These are phyloP conservation scores for Seiridium unicorne DNA, from an alignment of 2,329 filamentous ascomycete genomes.

Conservation along the genomic window DNA sequence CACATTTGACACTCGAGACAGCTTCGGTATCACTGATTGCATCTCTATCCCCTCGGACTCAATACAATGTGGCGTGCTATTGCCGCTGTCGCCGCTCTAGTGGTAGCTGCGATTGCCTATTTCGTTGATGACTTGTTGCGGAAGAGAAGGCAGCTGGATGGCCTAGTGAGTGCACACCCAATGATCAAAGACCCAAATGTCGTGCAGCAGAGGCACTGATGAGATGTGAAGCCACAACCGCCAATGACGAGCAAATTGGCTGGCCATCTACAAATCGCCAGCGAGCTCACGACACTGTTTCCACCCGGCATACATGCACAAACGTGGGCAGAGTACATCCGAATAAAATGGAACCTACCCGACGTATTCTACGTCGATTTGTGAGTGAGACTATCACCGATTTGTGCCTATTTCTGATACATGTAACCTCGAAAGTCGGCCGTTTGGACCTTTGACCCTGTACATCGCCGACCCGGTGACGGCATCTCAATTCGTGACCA, in stretches of 20 bases:
- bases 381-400: neutral
- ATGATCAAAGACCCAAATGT: neutral
- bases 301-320: neutral
- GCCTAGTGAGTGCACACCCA: neutral
- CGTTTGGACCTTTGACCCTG: neutral
- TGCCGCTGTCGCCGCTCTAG: conserved; percentile 39
- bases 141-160: conserved; percentile 1
- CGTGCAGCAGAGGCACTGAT: neutral
- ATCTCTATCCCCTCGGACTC: too few relatives aligned
- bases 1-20: too few relatives aligned
- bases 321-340: neutral
- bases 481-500: neutral
- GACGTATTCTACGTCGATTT: conserved; percentile 2
- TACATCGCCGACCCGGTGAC: neutral
- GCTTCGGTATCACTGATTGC: too few relatives aligned
- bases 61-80: conserved; percentile 27
- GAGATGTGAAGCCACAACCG: neutral
- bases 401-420: neutral
- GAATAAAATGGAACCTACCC: neutral
- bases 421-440: neutral
- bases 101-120: conserved; percentile 25
- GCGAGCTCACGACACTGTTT: neutral
- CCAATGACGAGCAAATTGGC: conserved; percentile 1
- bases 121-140: neutral
- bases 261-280: conserved; percentile 1